These are phyloP conservation scores for Crithidia expoeki DNA, from an alignment of 208 protist genomes.

Conservation along the genomic window DNA sequence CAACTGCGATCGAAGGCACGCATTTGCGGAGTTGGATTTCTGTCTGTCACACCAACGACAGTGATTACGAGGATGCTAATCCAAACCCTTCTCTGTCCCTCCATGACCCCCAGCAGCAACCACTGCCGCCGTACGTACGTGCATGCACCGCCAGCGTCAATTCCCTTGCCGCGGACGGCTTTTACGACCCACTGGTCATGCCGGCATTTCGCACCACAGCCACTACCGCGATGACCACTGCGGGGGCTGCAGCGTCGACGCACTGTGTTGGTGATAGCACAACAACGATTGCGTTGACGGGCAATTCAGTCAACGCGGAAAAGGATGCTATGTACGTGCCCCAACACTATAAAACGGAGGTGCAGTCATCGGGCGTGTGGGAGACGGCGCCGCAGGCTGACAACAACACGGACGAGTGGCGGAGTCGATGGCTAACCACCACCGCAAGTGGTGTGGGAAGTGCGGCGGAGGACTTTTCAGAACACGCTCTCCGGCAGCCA, in stretches of 20 bases:
- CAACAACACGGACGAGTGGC: neutral
- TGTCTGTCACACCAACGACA: neutral
- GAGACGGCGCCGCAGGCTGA: neutral
- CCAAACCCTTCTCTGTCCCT: too few species aligned
- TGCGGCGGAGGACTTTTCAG: too few species aligned
- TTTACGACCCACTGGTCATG: slow-evolving; percentile 50
- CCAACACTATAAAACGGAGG: neutral
- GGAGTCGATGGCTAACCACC: neutral
- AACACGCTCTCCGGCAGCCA: too few species aligned
- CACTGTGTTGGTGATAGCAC: neutral
- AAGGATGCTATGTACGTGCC: neutral
- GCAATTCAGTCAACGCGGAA: slow-evolving; percentile 5
- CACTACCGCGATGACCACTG: neutral
- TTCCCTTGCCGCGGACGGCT: slow-evolving; percentile 31
- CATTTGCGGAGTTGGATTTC: neutral
- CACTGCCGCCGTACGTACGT: slow-evolving; percentile 6
- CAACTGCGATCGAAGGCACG: too few species aligned
- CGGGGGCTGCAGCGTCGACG: neutral
- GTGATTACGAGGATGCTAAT: too few species aligned
- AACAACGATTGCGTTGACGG: slow-evolving; percentile 10
- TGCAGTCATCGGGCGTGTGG: neutral
- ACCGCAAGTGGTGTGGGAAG: too few species aligned
- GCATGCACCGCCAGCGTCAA: slow-evolving; percentile 23
- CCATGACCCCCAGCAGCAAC: neutral
- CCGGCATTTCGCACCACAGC: slow-evolving; percentile 11